Percentiles rank a stretch among this genome's conserved stretches.
Conservation (phyloP, 208 protist species). For the Crithidia thermophila region DNA sequence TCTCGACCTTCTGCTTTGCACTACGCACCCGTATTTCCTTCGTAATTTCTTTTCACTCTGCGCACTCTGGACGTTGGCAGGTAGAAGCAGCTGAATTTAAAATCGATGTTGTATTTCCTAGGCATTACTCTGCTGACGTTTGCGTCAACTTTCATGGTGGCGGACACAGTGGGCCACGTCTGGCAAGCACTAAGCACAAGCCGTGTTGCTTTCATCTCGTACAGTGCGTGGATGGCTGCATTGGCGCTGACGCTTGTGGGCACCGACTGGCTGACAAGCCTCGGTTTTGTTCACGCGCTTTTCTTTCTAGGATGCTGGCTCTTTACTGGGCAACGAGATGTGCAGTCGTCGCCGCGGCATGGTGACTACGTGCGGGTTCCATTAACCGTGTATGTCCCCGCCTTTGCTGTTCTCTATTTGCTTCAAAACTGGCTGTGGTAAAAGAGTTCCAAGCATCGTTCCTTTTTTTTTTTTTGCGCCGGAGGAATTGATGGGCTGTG, state of each 20-base stretch:
- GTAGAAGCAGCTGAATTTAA: background rate
- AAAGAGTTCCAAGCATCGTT: too few species aligned
- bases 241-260: slow-evolving; percentile 39
- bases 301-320: slow-evolving; percentile 38
- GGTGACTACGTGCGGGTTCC: slow-evolving; percentile 63
- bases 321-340: slow-evolving; percentile 1
- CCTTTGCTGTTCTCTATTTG: slow-evolving; percentile 49
- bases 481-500: too few species aligned
- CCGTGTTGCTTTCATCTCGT: slow-evolving; percentile 32
- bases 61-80: background rate
- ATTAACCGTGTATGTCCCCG: slow-evolving; percentile 48
- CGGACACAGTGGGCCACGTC: slow-evolving; percentile 56
- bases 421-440: slow-evolving; percentile 32
- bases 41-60: background rate
- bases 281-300: slow-evolving; percentile 36
- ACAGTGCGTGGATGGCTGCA: slow-evolving; percentile 40
- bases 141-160: slow-evolving; percentile 71
- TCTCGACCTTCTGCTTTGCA: background rate
- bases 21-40: slow-evolving; percentile 1
- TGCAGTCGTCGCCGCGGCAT: background rate
- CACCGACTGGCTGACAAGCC: slow-evolving; percentile 43
- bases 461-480: too few species aligned
- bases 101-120: slow-evolving; percentile 27
- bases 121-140: slow-evolving; percentile 43
- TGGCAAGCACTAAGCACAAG: slow-evolving; percentile 26